Evolutionary conservation across 2,329 filamentous ascomycete genomes (phyloP), one percentile per base, ranked within the genome.

Genomic region (Microsporum ferrugineum): DNA sequence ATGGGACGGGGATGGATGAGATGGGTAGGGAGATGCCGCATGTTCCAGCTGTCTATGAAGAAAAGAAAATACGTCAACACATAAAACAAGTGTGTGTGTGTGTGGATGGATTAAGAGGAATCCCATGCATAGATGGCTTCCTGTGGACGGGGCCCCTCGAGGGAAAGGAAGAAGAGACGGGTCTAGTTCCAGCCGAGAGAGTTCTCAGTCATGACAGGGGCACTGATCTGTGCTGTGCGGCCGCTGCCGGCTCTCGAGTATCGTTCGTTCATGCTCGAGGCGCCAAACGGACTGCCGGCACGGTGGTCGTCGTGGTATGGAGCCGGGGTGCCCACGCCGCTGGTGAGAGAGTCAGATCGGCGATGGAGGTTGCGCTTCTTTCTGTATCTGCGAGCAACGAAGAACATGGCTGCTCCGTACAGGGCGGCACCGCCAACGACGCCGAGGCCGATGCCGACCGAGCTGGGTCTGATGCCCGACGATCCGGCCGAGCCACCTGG

Each of bases 321-420:
- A 61, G 88, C 78, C 38, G 82, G 56, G 14, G 59, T 78, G 64
- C 76, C 78, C 63, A 79, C 76, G 45, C 79, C 78, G 43, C 79
- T 80, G 57, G 80, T 81, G 64, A 92, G 77, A 53, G 89, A 95
- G 80, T 85, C 89, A 59, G 86, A 80, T 63, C 90, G 88, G 69
- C 85, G 83, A 76, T 95, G 89, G 58, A 84, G 79, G 71, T 88
- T 83, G 76, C 85, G 87, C 81, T 88, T 90, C 78, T 88, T 87
- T 80, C 91, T 89, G 82, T 96, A 96, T 63, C 91, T 84, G 64
- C 91, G 86, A 57, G 91, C 91, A 66, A 96, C 84, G 69, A 94
- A 86, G 78, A 96, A 92, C 91, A 96, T 96, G 72, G 89, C 91
- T 10, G 88, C 89, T 70, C 91, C 91, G 67, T 96, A 96, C n/a